A percentile compares a stretch with the other conserved stretches of the same genome.
Conservation (phyloP, 1,139 yeast genomes). For the Martiniozyma asiatica region DNA sequence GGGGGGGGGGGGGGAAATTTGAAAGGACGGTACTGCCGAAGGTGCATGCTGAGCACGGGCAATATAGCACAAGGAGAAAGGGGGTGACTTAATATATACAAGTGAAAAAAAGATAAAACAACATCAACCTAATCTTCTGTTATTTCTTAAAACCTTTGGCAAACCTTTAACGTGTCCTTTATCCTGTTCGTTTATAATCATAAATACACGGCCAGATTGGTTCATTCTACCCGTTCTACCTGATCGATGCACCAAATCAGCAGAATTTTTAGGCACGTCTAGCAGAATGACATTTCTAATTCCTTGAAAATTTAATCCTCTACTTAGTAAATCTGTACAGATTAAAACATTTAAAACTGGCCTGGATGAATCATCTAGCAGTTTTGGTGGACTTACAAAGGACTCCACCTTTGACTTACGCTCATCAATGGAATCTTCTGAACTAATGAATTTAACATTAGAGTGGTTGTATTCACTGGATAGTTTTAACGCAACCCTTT, state of each 20-base stretch:
- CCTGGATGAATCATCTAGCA: constrained; percentile 24
- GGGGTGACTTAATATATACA: too few species aligned
- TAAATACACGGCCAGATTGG: constrained; percentile 75
- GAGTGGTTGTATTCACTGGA: constrained; percentile 44
- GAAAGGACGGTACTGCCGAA: too few species aligned
- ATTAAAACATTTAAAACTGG: constrained; percentile 47
- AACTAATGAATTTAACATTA: constrained; percentile 51
- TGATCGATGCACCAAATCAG: constrained; percentile 80
- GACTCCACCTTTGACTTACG: constrained; percentile 44
- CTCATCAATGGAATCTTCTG: constrained; percentile 47
- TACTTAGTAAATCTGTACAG: constrained; percentile 82
- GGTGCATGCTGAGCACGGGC: too few species aligned
- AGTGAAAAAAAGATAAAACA: too few species aligned
- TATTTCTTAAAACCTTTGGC: constrained; percentile 55
- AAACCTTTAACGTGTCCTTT: constrained; percentile 80
- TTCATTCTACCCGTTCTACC: constrained; percentile 95
- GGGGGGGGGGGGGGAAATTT: too few species aligned
- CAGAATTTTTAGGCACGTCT: constrained; percentile 76
- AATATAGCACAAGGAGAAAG: too few species aligned
- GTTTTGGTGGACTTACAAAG: constrained; percentile 49
- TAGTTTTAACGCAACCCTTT: constrained; percentile 42
- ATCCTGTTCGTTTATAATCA: constrained; percentile 58
- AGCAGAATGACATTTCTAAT: constrained; percentile 72
- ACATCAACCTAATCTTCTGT: constrained; percentile 25
- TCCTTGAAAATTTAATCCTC: constrained; percentile 81